A percentile compares a stretch with the other conserved stretches of the same genome.
These are phyloP conservation scores for Borealophlyctis nickersoniae DNA, from an alignment of 192 early-diverging fungal species.

Conservation along the genomic window DNA sequence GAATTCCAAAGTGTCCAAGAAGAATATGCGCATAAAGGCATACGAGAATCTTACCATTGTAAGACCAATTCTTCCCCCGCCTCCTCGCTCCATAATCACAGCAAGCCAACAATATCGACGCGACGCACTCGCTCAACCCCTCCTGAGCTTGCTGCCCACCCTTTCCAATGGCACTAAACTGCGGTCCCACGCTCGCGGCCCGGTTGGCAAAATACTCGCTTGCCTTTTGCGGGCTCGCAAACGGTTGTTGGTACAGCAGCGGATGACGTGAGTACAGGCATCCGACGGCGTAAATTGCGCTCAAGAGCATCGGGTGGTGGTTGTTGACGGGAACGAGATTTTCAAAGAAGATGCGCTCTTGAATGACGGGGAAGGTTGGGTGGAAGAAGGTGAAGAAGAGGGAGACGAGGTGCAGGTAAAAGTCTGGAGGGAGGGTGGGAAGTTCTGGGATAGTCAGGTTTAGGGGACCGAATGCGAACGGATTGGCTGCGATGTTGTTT, in stretches of 20 bases:
- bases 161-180: background rate
- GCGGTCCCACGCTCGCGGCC: constrained; percentile 16
- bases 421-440: constrained; percentile 14
- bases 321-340: constrained; percentile 39
- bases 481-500: background rate
- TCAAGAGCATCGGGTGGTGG: constrained; percentile 41
- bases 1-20: no score
- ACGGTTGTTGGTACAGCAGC: constrained; percentile 30
- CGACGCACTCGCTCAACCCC: constrained; percentile 1
- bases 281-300: constrained; percentile 41
- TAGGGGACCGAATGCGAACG: background rate
- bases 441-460: constrained; percentile 3
- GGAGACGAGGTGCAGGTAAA: constrained; percentile 31
- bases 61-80: background rate
- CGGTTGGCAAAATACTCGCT: constrained; percentile 21
- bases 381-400: constrained; percentile 40
- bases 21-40: background rate
- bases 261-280: constrained; percentile 33
- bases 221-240: constrained; percentile 32
- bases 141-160: background rate
- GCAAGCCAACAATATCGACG: constrained; percentile 12
- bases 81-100: constrained; percentile 12
- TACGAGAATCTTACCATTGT: background rate
- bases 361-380: constrained; percentile 27
- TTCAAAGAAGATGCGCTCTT: constrained; percentile 36